Evolutionary conservation across 2,329 filamentous ascomycete genomes (phyloP).

Genomic region (Arthrobotrys megalospora): DNA sequence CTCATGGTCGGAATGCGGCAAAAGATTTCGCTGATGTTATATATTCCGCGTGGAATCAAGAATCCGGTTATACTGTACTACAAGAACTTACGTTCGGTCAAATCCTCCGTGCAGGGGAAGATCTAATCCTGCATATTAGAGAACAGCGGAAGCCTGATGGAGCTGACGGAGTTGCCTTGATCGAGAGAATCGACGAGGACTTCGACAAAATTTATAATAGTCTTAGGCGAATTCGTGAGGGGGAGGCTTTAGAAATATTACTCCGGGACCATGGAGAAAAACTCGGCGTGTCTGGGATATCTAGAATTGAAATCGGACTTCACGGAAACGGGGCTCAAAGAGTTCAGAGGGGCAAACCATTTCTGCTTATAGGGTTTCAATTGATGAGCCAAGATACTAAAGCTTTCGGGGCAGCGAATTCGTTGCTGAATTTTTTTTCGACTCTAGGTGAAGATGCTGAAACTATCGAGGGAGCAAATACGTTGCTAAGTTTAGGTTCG

Average conservation of each 20-base stretch:
- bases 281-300: conserved; percentile 1
- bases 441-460: no score
- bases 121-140: neutral
- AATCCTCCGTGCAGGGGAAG: neutral
- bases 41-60: conserved; percentile 8
- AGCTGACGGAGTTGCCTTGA: neutral
- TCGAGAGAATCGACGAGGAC: neutral
- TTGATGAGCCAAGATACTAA: neutral
- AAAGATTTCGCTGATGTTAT: neutral
- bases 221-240: neutral
- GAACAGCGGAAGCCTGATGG: no score
- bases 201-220: neutral
- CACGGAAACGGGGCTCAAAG: neutral
- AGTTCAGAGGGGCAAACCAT: neutral
- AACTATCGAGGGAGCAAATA: no score
- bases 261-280: neutral
- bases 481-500: no score
- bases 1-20: no score
- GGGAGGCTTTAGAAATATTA: neutral
- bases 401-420: no score
- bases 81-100: neutral
- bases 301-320: conserved; percentile 1
- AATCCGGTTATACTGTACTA: neutral
- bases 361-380: neutral
- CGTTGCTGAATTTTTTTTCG: no score